Conservation (phyloP, 2,329 filamentous ascomycete species). For the Domatiomyces catenatus region DNA sequence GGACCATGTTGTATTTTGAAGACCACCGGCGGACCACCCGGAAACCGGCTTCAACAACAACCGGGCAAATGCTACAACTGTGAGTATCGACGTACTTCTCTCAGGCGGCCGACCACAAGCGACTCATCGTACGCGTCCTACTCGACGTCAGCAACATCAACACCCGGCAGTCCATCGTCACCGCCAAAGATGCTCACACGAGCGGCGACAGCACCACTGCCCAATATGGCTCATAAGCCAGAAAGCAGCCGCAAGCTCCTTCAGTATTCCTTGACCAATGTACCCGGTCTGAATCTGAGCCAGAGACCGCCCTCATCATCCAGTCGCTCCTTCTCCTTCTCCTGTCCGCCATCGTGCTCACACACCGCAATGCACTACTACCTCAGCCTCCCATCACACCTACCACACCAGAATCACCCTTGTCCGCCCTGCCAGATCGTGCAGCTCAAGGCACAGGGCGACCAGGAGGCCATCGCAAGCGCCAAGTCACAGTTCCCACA, state of each 20-base stretch:
- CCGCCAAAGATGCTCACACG: slow-evolving; percentile 6
- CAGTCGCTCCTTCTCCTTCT: slow-evolving; percentile 12
- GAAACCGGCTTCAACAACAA: slow-evolving; percentile 15
- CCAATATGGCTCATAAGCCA: slow-evolving; percentile 12
- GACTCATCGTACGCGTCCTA: slow-evolving; percentile 1
- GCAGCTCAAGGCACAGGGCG: slow-evolving; percentile 7
- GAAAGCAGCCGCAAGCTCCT: neutral
- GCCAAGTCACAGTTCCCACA: slow-evolving; percentile 12
- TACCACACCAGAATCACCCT: slow-evolving; percentile 16
- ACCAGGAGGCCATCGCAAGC: slow-evolving; percentile 9
- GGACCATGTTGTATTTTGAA: slow-evolving; percentile 15
- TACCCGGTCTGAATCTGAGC: neutral
- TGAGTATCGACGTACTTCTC: slow-evolving; percentile 7
- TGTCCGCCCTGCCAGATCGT: slow-evolving; percentile 17
- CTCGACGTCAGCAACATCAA: slow-evolving; percentile 1
- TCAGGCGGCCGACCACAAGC: neutral
- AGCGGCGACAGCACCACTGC: slow-evolving; percentile 10
- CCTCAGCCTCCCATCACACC: slow-evolving; percentile 12
- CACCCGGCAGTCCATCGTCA: slow-evolving; percentile 8
- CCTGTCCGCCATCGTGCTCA: slow-evolving; percentile 11
- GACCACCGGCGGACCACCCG: slow-evolving; percentile 5
- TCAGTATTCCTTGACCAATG: neutral
- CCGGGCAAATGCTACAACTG: slow-evolving; percentile 18
- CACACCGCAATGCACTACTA: slow-evolving; percentile 14
- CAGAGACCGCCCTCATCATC: slow-evolving; percentile 6